phyloP scores from a whole-genome alignment of 75 land plant genomes.

The Gnetum montanum region DNA sequence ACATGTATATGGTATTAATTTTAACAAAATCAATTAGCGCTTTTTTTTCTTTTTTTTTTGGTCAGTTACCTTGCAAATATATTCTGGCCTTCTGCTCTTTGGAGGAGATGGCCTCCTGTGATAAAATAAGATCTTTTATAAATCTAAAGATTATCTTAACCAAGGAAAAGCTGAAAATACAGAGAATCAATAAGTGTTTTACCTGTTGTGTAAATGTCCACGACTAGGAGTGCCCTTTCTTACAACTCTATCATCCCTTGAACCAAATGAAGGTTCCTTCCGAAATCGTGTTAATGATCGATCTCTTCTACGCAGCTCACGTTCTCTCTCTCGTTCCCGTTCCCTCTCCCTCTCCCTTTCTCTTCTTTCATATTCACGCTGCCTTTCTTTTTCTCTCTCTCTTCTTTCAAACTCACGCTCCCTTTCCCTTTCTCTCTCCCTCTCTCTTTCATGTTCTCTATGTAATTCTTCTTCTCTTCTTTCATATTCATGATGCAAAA shows the following conservation, averaged over 20 bases:
- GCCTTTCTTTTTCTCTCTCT: constrained; percentile 20
- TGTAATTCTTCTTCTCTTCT: constrained; percentile 67
- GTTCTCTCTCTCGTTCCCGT: constrained; percentile 52
- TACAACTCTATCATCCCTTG: constrained; percentile 38
- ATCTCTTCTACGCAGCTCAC: constrained; percentile 26
- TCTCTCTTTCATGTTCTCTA: constrained; percentile 47
- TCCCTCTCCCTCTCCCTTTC: constrained; percentile 60
- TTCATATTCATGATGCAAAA: constrained; percentile 42
- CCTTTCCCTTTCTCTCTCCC: constrained; percentile 44
- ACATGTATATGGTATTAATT: no score
- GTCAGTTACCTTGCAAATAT: constrained; percentile 89
- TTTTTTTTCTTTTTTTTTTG: no score
- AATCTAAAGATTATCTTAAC: no score
- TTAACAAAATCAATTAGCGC: no score
- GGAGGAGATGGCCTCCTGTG: constrained; percentile 77
- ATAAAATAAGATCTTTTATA: no score
- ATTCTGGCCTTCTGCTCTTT: constrained; percentile 86
- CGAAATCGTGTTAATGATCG: constrained; percentile 34
- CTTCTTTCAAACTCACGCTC: constrained; percentile 23
- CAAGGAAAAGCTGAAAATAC: no score
- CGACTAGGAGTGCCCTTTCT: constrained; percentile 63
- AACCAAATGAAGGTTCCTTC: constrained; percentile 53
- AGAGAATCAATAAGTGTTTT: no score
- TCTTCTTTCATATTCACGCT: constrained; percentile 41
- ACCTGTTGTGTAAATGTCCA: constrained; percentile 67